Conservation (phyloP, 1,284 basidiomycete genomes). For the Phellinidium pouzarii region DNA sequence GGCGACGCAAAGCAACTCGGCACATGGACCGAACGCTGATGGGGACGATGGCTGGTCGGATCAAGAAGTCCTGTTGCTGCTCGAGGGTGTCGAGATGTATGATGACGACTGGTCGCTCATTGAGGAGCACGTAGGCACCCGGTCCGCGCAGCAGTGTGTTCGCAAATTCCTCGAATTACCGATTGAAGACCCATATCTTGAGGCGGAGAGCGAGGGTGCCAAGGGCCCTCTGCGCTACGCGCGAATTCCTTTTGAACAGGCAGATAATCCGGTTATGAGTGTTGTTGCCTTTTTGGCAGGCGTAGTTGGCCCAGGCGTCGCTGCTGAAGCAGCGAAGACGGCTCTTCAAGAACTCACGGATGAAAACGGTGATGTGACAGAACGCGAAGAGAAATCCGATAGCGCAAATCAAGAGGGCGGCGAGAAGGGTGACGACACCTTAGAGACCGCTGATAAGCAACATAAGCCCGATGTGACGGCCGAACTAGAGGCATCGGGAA, state of each 20-base stretch:
- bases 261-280: slow-evolving; percentile 98
- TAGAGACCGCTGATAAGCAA: slow-evolving; percentile 30
- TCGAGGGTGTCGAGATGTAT: slow-evolving; percentile 97
- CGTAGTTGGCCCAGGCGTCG: slow-evolving; percentile 86
- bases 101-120: slow-evolving; percentile 95
- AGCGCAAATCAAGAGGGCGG: slow-evolving; percentile 26
- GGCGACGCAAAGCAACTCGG: slow-evolving; percentile 32
- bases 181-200: slow-evolving; percentile 90
- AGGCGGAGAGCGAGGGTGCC: slow-evolving; percentile 54
- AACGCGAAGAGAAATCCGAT: slow-evolving; percentile 28
- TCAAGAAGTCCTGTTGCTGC: slow-evolving; percentile 81
- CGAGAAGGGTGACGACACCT: slow-evolving; percentile 26
- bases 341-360: slow-evolving; percentile 77
- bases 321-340: slow-evolving; percentile 89
- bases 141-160: slow-evolving; percentile 92
- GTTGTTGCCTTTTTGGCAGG: slow-evolving; percentile 96
- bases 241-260: slow-evolving; percentile 84
- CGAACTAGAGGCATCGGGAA: slow-evolving; percentile 22
- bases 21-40: slow-evolving; percentile 35
- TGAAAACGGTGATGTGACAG: slow-evolving; percentile 39
- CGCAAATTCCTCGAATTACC: slow-evolving; percentile 93
- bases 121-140: slow-evolving; percentile 87
- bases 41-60: slow-evolving; percentile 82
- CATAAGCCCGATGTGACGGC: slow-evolving; percentile 19
- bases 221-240: slow-evolving; percentile 79